Conservation (phyloP, 2,329 filamentous ascomycete genomes). For the Fusarium torulosum region DNA sequence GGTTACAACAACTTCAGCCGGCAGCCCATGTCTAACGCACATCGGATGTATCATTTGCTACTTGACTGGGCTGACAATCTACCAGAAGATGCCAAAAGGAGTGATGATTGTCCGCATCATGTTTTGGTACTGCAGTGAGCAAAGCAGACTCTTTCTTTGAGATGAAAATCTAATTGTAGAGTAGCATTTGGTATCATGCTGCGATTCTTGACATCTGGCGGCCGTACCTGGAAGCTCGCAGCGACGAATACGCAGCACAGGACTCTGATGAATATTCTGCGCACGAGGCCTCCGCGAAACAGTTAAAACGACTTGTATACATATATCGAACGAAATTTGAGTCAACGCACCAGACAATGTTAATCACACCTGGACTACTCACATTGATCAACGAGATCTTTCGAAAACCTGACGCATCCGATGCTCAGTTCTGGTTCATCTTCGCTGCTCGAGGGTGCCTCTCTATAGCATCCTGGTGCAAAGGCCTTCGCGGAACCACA, state of each 20-base stretch:
- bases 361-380: conserved; percentile 4
- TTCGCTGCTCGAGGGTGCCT: conserved; percentile 2
- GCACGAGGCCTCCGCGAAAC: neutral
- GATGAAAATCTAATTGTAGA: neutral
- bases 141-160: rapidly evolving
- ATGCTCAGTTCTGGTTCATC: conserved; percentile 23
- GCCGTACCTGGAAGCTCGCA: neutral
- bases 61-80: conserved; percentile 7
- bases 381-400: conserved; percentile 13
- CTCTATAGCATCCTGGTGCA: conserved; percentile 20
- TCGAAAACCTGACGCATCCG: neutral
- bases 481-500: conserved; percentile 7
- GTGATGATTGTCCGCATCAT: conserved; percentile 6
- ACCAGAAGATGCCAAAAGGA: conserved; percentile 7
- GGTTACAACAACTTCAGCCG: neutral
- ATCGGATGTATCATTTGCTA: conserved; percentile 3
- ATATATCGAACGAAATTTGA: conserved; percentile 20
- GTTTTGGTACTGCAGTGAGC: conserved; percentile 25
- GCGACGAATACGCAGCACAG: rapidly evolving
- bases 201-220: conserved; percentile 22
- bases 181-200: conserved; percentile 19
- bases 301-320: conserved; percentile 13
- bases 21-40: conserved; percentile 2
- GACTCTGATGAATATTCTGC: neutral
- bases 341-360: conserved; percentile 14